phyloP scores from a whole-genome alignment of 1,284 basidiomycete species.

The Caloboletus firmus region DNA sequence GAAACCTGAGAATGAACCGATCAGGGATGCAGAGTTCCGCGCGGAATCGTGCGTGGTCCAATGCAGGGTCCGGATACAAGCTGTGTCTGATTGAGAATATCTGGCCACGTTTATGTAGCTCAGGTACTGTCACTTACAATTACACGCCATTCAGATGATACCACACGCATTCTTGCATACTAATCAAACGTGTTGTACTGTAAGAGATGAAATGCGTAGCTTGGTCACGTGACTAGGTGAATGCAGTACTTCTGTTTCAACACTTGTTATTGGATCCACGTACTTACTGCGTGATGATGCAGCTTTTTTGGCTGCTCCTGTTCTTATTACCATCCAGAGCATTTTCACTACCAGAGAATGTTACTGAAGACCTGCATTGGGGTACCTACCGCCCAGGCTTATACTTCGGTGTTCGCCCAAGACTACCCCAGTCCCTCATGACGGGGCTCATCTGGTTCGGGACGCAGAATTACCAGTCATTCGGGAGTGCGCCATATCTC shows the following conservation, averaged over 20 bases:
- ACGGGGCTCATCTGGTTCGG: conserved; percentile 93
- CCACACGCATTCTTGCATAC: no score
- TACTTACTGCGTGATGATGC: conserved; percentile 14
- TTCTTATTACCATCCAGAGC: conserved; percentile 20
- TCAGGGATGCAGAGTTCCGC: background rate
- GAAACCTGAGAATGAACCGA: background rate
- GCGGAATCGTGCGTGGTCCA: background rate
- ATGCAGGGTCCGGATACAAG: background rate
- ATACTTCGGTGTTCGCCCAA: conserved; percentile 89
- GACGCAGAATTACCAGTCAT: conserved; percentile 74
- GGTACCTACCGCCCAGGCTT: conserved; percentile 88
- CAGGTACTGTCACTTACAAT: background rate
- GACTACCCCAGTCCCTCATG: conserved; percentile 83
- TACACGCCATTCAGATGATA: no score
- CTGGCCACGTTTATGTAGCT: no score
- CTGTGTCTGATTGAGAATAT: no score
- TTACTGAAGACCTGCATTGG: conserved; percentile 78
- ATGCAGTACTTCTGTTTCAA: background rate
- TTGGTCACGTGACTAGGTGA: conserved; percentile 10
- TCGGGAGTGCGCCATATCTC: conserved; percentile 51
- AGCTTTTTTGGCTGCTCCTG: conserved; percentile 33
- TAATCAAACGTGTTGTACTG: no score
- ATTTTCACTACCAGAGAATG: conserved; percentile 33
- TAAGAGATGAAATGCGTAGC: no score
- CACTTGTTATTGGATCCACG: background rate